A percentile compares a stretch with the other conserved stretches of the same genome.
These are phyloP conservation scores for Diplosphaera chodatii DNA, from an alignment of 139 green algal genomes.

Conservation along the genomic window DNA sequence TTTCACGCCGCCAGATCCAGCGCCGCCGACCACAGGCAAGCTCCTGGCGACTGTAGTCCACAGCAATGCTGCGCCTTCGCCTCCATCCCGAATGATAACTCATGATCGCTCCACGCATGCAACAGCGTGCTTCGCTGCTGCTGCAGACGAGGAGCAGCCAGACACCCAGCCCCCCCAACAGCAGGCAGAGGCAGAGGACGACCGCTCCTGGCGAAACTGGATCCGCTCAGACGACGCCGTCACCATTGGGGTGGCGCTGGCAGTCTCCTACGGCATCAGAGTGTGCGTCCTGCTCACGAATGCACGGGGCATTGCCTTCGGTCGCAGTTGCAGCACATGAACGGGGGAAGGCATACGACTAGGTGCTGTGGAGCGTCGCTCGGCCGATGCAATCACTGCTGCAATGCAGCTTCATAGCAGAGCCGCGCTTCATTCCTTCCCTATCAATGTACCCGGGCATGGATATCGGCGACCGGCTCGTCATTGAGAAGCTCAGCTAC, in stretches of 20 bases:
- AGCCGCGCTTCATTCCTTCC: conserved; percentile 96
- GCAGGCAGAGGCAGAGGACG: not conserved
- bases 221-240: conserved; percentile 66
- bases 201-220: not conserved
- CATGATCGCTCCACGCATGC: no score
- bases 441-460: conserved; percentile 98
- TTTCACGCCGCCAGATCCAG: not conserved
- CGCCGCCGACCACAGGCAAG: not conserved
- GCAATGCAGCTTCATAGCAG: conserved; percentile 80
- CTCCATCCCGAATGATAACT: no score
- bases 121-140: no score
- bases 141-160: not conserved
- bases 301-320: no score
- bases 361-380: no score
- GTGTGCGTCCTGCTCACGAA: conserved; percentile 25
- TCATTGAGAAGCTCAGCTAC: conserved; percentile 97
- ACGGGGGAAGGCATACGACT: no score
- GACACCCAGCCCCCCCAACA: not conserved
- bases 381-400: no score
- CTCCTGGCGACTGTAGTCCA: no score
- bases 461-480: conserved; percentile 91
- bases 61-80: no score
- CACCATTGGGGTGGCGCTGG: conserved; percentile 80
- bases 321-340: no score
- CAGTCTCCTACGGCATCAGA: conserved; percentile 81